Base-by-base conservation (phyloP, 1,284 basidiomycete genomes). In the Moniliophthora roreri region DNA sequence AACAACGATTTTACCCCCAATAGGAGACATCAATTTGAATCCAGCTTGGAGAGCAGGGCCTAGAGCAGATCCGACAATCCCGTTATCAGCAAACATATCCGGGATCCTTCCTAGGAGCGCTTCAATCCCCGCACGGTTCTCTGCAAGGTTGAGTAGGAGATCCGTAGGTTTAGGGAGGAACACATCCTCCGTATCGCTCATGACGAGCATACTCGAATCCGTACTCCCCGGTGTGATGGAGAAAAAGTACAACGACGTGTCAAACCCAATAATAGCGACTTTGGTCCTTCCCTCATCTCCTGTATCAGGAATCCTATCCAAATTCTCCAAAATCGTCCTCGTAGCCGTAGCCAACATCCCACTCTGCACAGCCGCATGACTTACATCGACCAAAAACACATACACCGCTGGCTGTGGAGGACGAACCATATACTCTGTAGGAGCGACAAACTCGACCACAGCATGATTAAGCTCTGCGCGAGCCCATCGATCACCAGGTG, bases 341-440 rank as follows among this genome's bases (percentile, higher is more conserved):
- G 95, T 97, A 16, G 96, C 96, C 48, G 95, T 98, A 15, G 96
- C 95, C 35, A 98, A 93, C 95, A 99, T 98, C 50, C 87, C 89
- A 44, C 90, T 91, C 71, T 94, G 91, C 44, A 99, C 84, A 35
- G 95, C 95, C 40, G 87, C 72, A 67, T 97, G 92, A 64, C 91
- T 93, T 60, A 99, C 95, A 66, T 99, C 97, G 71, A 99, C 92
- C 63, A 99, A 81, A 79, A 99, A 98, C 52, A 96, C 85, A 72
- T 98, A 98, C 50, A 97, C 93, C 15, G 95, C 93, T 10, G 97
- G 94, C 71, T 98, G 97, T 38, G 97, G 97, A 15, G 97, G 92
- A 59, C 97, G 91, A 64, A 95, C 95, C 96, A 99, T 98, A 75
- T 99, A 99, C 74, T 99, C 97, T 1, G 95, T 96, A 8, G 97